These are phyloP conservation scores for Entomortierella parvispora DNA, from an alignment of 192 early-diverging fungal genomes.

Conservation along the genomic window DNA sequence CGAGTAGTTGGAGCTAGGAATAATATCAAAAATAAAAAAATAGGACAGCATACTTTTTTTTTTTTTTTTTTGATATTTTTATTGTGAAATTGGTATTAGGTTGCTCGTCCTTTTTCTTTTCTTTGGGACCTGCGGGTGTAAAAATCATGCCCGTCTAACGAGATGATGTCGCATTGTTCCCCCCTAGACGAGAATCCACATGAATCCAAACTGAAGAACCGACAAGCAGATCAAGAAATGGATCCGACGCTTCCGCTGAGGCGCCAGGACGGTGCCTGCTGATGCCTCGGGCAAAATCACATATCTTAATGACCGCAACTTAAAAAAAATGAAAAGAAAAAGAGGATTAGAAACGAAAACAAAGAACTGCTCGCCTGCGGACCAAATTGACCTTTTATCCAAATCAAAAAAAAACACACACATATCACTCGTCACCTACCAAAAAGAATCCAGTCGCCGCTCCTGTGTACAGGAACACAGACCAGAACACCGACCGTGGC, in stretches of 20 bases:
- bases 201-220: slow-evolving; percentile 81
- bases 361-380: too few species aligned
- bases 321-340: slow-evolving; percentile 1
- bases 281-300: slow-evolving; percentile 77
- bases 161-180: too few species aligned
- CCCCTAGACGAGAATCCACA: slow-evolving; percentile 83
- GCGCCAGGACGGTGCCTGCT: slow-evolving; percentile 65
- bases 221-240: slow-evolving; percentile 91
- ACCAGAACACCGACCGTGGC: slow-evolving; percentile 70
- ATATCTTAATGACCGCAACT: slow-evolving; percentile 79
- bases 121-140: neutral
- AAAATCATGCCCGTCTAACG: too few species aligned
- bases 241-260: slow-evolving; percentile 84
- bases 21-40: neutral
- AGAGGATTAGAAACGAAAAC: neutral
- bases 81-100: too few species aligned
- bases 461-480: slow-evolving; percentile 77
- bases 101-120: neutral
- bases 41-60: neutral
- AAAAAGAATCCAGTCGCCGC: slow-evolving; percentile 89
- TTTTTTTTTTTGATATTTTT: too few species aligned
- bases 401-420: neutral
- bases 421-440: slow-evolving; percentile 56
- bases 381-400: too few species aligned
- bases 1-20: neutral